phyloP scores from a whole-genome alignment of 2,329 filamentous ascomycete species.

The Chaetomiaceae sp. region DNA sequence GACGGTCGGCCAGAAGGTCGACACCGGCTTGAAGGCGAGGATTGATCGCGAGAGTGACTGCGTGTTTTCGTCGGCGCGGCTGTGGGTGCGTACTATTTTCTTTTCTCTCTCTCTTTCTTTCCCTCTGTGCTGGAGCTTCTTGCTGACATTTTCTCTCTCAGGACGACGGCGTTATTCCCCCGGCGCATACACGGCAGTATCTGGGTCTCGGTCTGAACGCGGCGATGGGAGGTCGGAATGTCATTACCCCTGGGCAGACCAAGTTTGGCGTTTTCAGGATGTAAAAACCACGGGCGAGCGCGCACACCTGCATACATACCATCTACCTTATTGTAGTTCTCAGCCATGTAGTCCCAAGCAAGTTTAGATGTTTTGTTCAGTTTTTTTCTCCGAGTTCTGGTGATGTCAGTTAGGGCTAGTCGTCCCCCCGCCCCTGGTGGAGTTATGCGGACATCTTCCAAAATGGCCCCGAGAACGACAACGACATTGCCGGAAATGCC shows the following conservation, averaged over 20 bases:
- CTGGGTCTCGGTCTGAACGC: slow-evolving; percentile 68
- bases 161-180: slow-evolving; percentile 76
- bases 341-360: too few species aligned
- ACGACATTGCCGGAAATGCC: too few species aligned
- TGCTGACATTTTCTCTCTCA: slow-evolving; percentile 28
- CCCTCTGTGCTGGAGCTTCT: neutral
- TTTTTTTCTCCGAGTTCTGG: too few species aligned
- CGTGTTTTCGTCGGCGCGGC: slow-evolving; percentile 76
- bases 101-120: neutral
- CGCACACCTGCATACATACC: neutral
- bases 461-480: too few species aligned
- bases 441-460: too few species aligned
- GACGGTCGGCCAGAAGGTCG: slow-evolving; percentile 77
- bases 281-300: slow-evolving; percentile 43
- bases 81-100: slow-evolving; percentile 63
- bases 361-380: too few species aligned
- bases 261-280: slow-evolving; percentile 81
- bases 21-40: slow-evolving; percentile 72
- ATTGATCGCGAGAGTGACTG: slow-evolving; percentile 91
- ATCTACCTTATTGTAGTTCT: neutral
- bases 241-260: slow-evolving; percentile 56
- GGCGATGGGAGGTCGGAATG: slow-evolving; percentile 63
- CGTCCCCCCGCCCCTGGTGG: too few species aligned
- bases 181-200: slow-evolving; percentile 68
- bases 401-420: too few species aligned